These are phyloP conservation scores for Amoebophrya sp. DNA, from an alignment of 169 alveolate genomes.

Conservation along the genomic window DNA sequence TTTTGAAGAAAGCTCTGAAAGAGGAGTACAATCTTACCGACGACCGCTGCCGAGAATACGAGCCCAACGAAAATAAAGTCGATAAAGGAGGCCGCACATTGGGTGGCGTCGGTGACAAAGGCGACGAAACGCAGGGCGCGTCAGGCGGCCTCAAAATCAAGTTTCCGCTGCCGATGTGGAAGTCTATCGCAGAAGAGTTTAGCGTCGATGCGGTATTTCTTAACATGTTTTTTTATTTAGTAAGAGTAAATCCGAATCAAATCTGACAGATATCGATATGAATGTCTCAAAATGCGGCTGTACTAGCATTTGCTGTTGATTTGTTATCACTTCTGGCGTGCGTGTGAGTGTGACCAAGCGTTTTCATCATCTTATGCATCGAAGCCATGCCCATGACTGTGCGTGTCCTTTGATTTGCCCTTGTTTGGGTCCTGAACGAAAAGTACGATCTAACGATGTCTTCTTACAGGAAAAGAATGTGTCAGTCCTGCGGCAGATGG, in stretches of 20 bases:
- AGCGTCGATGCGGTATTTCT: neutral
- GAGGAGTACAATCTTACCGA: neutral
- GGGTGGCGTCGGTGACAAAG: neutral
- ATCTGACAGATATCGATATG: too few species aligned
- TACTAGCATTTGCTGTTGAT: too few species aligned
- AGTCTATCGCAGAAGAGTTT: neutral
- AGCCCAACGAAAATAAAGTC: neutral
- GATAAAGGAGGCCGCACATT: neutral
- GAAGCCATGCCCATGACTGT: neutral
- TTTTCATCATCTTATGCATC: too few species aligned
- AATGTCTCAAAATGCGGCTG: too few species aligned
- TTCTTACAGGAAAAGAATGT: neutral
- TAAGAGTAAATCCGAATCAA: too few species aligned
- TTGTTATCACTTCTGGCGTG: neutral
- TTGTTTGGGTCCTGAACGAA: too few species aligned
- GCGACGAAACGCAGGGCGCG: neutral
- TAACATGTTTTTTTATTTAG: neutral
- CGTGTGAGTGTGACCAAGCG: too few species aligned
- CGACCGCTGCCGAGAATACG: neutral
- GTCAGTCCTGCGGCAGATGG: neutral
- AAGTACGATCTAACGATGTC: too few species aligned
- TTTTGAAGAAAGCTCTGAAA: neutral
- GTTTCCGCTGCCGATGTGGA: neutral
- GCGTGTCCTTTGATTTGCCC: neutral
- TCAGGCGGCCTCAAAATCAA: neutral